phyloP scores from a whole-genome alignment of 306 rosid species.

The Begonia peltatifolia region DNA sequence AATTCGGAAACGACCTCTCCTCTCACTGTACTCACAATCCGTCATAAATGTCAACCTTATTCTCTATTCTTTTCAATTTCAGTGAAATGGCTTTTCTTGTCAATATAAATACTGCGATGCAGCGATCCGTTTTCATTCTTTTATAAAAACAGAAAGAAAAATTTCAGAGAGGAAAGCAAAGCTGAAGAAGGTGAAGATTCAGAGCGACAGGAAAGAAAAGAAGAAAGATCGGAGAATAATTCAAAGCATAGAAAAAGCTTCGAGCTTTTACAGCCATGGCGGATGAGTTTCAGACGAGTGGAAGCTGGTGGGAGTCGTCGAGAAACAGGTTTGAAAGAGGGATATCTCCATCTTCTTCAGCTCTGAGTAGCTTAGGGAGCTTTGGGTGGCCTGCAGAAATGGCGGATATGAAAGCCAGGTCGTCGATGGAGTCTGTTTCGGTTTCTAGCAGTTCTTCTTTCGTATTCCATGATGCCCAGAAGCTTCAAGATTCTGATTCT shows the following conservation, averaged over 20 bases:
- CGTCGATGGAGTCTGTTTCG: conserved; percentile 50
- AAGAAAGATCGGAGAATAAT: neutral
- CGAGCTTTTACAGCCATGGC: conserved; percentile 37
- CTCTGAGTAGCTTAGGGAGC: conserved; percentile 38
- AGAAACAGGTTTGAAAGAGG: conserved; percentile 50
- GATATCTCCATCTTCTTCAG: conserved; percentile 60
- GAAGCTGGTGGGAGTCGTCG: conserved; percentile 82
- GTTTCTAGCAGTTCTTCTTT: conserved; percentile 35
- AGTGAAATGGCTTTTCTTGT: conserved; percentile 9
- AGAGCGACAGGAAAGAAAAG: neutral
- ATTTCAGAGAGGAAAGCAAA: too few species aligned
- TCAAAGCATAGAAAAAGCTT: conserved; percentile 1
- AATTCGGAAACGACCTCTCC: conserved; percentile 31
- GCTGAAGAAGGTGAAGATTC: conserved; percentile 8
- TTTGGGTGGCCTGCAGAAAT: conserved; percentile 51
- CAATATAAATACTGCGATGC: conserved; percentile 60
- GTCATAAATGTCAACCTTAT: conserved; percentile 52
- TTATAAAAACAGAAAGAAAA: conserved; percentile 15
- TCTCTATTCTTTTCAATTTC: conserved; percentile 20
- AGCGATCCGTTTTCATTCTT: conserved; percentile 64
- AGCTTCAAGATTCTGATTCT: conserved; percentile 39
- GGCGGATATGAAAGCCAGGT: conserved; percentile 46
- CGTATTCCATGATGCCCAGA: conserved; percentile 35
- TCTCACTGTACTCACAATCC: conserved; percentile 37
- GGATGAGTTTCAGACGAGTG: conserved; percentile 69